Evolutionary conservation across 106 monocot genomes (phyloP), one percentile per base, ranked within the genome.

Genomic region (Acanthochlamys bracteata): DNA sequence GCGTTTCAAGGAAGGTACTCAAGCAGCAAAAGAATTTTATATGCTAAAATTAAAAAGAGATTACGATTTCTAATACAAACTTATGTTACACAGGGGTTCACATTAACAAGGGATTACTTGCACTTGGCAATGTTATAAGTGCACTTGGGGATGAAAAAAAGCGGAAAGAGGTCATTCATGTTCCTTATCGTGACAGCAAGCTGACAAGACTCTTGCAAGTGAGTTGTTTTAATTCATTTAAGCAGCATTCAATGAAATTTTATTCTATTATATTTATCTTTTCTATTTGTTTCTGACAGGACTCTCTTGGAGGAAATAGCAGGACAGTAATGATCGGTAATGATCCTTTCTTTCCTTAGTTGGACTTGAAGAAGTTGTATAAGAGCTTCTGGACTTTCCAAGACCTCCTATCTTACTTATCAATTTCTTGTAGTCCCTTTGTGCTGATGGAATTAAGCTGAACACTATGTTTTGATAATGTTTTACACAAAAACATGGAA

Each of bases 141-240:
- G 96, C 96, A 53, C 85, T 98, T 64, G 96, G 96, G 24, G 91
- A 98, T 81, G 91, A 98, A 66, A 98, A 98, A 63, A 98, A 88
- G 45, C 73, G 96, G 53, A 91, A 91, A 88, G 96, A 98, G 79
- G 91, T 88, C 39, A 64, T 74, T 41, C 96, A 98, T 77, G 91
- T 98, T 82, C 96, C 96, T 67, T 98, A 98, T 33, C 91, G 96
- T 66, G 96, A 98, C 69, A 98, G 96, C 88, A 98, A 98, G 70
- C 88, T 98, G 45, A 98, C 96, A 33, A 75, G 96, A 17, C 85
- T 98, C 54, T 77, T 98, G 75, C 96, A 98, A 80, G 96, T 98
- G 16, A 10, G 15, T 22, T 55, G 9, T 10, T 55, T 55, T 65
- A 24, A 14, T 49, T 49, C 10, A 10, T 49, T 49, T 10, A 49